Conservation (phyloP, 2,329 filamentous ascomycete species). For the Fusarium avenaceum region DNA sequence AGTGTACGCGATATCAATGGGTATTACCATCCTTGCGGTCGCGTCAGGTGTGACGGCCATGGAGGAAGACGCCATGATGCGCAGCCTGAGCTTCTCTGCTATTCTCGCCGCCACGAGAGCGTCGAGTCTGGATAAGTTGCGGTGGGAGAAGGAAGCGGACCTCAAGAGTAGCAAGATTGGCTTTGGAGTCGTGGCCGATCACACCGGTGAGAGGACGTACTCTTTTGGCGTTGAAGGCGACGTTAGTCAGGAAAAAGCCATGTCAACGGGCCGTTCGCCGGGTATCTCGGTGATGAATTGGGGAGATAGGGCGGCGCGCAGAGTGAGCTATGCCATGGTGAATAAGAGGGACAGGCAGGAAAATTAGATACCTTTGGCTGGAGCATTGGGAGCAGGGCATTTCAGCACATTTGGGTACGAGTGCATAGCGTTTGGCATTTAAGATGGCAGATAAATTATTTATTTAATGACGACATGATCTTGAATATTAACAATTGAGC, state of each 20-base stretch:
- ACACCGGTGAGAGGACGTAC: conserved; percentile 39
- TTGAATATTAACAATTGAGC: neutral
- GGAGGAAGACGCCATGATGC: conserved; percentile 44
- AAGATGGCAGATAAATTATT: neutral
- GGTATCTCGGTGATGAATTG: conserved; percentile 43
- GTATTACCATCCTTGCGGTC: conserved; percentile 38
- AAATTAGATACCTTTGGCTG: conserved; percentile 8
- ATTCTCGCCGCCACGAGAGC: conserved; percentile 46
- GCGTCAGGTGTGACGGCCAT: conserved; percentile 41
- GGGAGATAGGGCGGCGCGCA: conserved; percentile 38
- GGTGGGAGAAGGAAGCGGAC: conserved; percentile 40
- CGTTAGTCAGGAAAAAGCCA: conserved; percentile 44
- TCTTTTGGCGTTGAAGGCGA: conserved; percentile 47
- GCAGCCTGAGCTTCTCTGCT: conserved; percentile 45
- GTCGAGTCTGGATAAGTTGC: conserved; percentile 43
- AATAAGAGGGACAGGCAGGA: conserved; percentile 31
- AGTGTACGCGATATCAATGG: conserved; percentile 46
- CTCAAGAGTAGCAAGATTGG: conserved; percentile 43
- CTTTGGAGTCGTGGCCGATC: conserved; percentile 43
- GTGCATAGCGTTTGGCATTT: conserved; percentile 32
- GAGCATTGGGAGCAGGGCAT: conserved; percentile 13
- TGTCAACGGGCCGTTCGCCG: conserved; percentile 39
- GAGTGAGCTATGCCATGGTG: conserved; percentile 41
- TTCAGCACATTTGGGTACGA: conserved; percentile 13
- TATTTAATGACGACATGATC: conserved; percentile 34